phyloP scores from a whole-genome alignment of 805 yeast genomes.

The Yamadazyma tumulicola region DNA sequence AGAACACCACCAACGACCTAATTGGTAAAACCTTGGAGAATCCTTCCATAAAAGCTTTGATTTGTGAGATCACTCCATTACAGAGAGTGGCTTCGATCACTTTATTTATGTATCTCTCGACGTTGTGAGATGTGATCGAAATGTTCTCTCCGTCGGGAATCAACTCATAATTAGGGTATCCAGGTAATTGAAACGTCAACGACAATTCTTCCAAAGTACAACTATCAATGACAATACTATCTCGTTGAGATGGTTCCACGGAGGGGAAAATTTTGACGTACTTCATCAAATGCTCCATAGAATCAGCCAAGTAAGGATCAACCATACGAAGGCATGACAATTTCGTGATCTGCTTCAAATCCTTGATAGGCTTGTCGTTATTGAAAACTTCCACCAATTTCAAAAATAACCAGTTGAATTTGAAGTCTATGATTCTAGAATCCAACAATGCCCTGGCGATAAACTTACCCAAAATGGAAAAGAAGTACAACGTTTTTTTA shows the following conservation, averaged over 20 bases:
- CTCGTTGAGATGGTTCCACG: slow-evolving; percentile 14
- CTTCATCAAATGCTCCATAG: slow-evolving; percentile 49
- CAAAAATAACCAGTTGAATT: slow-evolving; percentile 70
- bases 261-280: slow-evolving; percentile 31
- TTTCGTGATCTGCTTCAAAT: slow-evolving; percentile 20
- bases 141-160: slow-evolving; percentile 52
- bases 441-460: slow-evolving; percentile 85
- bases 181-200: slow-evolving; percentile 73
- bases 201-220: slow-evolving; percentile 51
- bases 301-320: slow-evolving; percentile 57
- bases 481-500: slow-evolving; percentile 46
- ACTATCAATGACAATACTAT: slow-evolving; percentile 26
- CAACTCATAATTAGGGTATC: slow-evolving; percentile 59
- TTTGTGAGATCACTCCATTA: slow-evolving; percentile 61
- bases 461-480: slow-evolving; percentile 72
- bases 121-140: slow-evolving; percentile 48
- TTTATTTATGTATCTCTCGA: slow-evolving; percentile 52
- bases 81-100: slow-evolving; percentile 60
- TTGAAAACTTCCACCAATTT: slow-evolving; percentile 45
- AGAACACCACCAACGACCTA: slow-evolving; percentile 63
- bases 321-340: slow-evolving; percentile 44
- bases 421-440: slow-evolving; percentile 81
- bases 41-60: slow-evolving; percentile 70
- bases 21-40: slow-evolving; percentile 82
- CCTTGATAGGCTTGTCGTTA: slow-evolving; percentile 9